Evolutionary conservation across 2,329 filamentous ascomycete species (phyloP).

Genomic region (Cercospora janseana): DNA sequence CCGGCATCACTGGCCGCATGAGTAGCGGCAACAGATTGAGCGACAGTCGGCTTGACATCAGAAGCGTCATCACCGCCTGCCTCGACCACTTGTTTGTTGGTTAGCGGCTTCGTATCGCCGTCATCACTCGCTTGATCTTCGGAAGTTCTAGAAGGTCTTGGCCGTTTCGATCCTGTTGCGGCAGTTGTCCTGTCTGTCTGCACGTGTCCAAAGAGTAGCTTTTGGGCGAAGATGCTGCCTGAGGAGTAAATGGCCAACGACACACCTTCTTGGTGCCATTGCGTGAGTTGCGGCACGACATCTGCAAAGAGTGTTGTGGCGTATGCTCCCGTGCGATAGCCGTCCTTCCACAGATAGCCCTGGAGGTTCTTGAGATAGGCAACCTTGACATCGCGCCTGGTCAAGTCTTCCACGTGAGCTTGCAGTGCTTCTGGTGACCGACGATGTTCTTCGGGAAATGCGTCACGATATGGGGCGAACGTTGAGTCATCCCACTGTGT

Average conservation of each 20-base stretch:
- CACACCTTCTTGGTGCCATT: slow-evolving; percentile 58
- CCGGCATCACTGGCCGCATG: slow-evolving; percentile 8
- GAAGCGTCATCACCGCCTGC: slow-evolving; percentile 5
- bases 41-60: slow-evolving; percentile 8
- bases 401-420: slow-evolving; percentile 68
- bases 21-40: slow-evolving; percentile 11
- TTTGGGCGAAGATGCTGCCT: slow-evolving; percentile 76
- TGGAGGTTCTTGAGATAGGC: slow-evolving; percentile 77
- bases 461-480: slow-evolving; percentile 67
- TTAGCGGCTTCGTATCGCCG: slow-evolving; percentile 14
- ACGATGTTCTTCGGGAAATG: slow-evolving; percentile 66
- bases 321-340: slow-evolving; percentile 68
- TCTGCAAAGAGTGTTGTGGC: slow-evolving; percentile 72
- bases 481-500: slow-evolving; percentile 64
- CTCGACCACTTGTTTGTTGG: slow-evolving; percentile 16
- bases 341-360: slow-evolving; percentile 73
- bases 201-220: slow-evolving; percentile 69
- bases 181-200: slow-evolving; percentile 16
- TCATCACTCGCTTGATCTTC: slow-evolving; percentile 23
- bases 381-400: slow-evolving; percentile 69
- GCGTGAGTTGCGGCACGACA: slow-evolving; percentile 53
- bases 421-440: slow-evolving; percentile 59
- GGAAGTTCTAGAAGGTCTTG: slow-evolving; percentile 15
- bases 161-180: slow-evolving; percentile 21
- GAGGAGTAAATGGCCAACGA: slow-evolving; percentile 75